Conservation (phyloP, 2,329 filamentous ascomycete genomes). For the Botryotinia calthae region DNA sequence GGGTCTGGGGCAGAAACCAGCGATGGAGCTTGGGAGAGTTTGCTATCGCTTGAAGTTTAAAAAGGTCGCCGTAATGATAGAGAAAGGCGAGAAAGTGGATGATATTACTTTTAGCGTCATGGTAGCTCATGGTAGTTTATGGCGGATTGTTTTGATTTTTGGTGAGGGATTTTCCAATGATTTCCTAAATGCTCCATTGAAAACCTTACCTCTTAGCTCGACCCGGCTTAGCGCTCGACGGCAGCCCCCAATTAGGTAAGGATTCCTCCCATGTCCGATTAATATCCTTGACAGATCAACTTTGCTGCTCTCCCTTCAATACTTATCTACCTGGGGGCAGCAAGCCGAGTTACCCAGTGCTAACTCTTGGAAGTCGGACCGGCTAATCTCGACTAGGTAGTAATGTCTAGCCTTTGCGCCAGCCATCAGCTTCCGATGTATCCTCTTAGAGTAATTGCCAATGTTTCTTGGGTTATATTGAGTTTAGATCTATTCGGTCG, state of each 20-base stretch:
- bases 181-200: conserved; percentile 10
- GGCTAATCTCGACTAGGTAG: not conserved
- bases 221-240: not conserved
- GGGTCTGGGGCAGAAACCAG: conserved; percentile 13
- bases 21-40: conserved; percentile 2
- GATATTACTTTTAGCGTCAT: not conserved
- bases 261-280: not conserved
- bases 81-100: conserved; percentile 13
- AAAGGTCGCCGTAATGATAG: conserved; percentile 6
- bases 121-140: not conserved
- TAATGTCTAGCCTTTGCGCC: not conserved
- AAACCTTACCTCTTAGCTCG: not conserved
- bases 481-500: not conserved
- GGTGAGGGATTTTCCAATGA: conserved; percentile 19
- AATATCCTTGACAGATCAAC: conserved; percentile 11
- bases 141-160: conserved; percentile 7
- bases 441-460: not conserved
- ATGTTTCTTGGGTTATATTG: not conserved
- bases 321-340: not conserved
- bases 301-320: not conserved
- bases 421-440: not conserved
- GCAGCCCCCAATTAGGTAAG: not conserved
- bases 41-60: not conserved
- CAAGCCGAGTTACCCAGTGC: conserved; percentile 8
- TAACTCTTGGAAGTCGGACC: rapidly evolving